Evolutionary conservation across 2,329 filamentous ascomycete species (phyloP).

Genomic region (Hymenoscyphus fructigenus): DNA sequence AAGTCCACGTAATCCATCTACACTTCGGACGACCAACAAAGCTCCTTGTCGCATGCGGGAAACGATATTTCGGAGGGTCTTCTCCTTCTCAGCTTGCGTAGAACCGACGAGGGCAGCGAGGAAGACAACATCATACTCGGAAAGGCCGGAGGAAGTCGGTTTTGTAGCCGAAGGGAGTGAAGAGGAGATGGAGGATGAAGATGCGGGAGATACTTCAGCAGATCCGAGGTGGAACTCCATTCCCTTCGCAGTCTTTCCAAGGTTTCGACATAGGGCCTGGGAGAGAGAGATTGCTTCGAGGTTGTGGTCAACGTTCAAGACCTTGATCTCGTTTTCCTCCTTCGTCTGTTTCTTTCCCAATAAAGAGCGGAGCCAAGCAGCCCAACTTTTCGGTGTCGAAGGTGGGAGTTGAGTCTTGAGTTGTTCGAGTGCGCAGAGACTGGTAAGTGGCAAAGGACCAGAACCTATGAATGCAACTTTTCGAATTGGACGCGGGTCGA

Average conservation of each 20-base stretch:
- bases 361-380: background rate
- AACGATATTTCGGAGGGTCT: slow-evolving; percentile 40
- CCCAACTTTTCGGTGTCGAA: background rate
- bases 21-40: slow-evolving; percentile 47
- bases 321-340: slow-evolving; percentile 14
- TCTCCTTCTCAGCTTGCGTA: slow-evolving; percentile 43
- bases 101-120: slow-evolving; percentile 50
- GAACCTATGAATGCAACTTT: slow-evolving; percentile 50
- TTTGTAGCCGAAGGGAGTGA: background rate
- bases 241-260: slow-evolving; percentile 33
- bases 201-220: slow-evolving; percentile 21
- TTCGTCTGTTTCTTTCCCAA: background rate
- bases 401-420: slow-evolving; percentile 24
- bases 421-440: slow-evolving; percentile 43
- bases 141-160: background rate
- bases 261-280: slow-evolving; percentile 31
- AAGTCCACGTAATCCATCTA: slow-evolving; percentile 44
- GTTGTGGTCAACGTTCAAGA: slow-evolving; percentile 46
- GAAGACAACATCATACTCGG: slow-evolving; percentile 46
- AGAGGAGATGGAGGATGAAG: background rate
- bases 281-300: slow-evolving; percentile 39
- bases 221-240: slow-evolving; percentile 43
- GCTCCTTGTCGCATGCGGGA: slow-evolving; percentile 43
- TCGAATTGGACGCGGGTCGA: slow-evolving; percentile 29
- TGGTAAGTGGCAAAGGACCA: slow-evolving; percentile 50